Percentiles rank a stretch among this genome's conserved stretches.
Evolutionary conservation across 1,284 basidiomycete species (phyloP).

Genomic region (Microbotryomycetes sp.): DNA sequence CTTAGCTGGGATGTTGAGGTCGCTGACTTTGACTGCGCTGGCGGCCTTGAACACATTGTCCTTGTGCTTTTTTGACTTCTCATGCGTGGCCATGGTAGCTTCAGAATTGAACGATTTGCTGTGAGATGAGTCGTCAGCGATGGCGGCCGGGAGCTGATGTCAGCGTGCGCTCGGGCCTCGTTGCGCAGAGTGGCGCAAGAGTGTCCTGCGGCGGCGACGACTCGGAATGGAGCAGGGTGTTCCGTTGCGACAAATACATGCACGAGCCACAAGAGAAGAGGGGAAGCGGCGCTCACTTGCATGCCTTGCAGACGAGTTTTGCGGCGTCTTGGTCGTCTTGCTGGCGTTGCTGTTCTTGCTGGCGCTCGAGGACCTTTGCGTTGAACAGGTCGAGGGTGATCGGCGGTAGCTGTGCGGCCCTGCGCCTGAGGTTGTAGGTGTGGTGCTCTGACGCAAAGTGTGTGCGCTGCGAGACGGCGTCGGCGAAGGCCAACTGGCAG

Average conservation of each 20-base stretch:
- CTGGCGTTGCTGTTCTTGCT: conserved; percentile 6
- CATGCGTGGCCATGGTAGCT: conserved; percentile 80
- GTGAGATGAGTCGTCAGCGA: neutral
- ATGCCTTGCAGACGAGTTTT: conserved; percentile 64
- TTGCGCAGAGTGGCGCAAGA: no score
- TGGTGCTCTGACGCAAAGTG: conserved; percentile 94
- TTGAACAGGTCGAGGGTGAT: conserved; percentile 74
- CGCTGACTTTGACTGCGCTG: conserved; percentile 23
- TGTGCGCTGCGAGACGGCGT: conserved; percentile 74
- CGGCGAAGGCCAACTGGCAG: conserved; percentile 80
- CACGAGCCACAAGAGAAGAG: no score
- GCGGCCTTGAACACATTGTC: conserved; percentile 59
- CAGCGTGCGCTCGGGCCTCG: no score
- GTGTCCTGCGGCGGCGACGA: neutral
- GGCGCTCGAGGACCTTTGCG: conserved; percentile 76
- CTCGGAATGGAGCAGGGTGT: neutral
- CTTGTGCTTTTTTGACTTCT: conserved; percentile 83
- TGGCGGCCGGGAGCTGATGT: neutral
- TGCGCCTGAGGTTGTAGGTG: conserved; percentile 96
- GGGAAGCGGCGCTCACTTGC: no score
- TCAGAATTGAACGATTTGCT: conserved; percentile 86
- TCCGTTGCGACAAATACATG: conserved; percentile 7
- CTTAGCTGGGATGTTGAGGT: neutral
- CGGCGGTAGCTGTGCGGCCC: conserved; percentile 83
- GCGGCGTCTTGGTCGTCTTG: conserved; percentile 41